phyloP scores from a whole-genome alignment of 1,284 basidiomycete genomes.

The Ceratobasidium sp. region DNA sequence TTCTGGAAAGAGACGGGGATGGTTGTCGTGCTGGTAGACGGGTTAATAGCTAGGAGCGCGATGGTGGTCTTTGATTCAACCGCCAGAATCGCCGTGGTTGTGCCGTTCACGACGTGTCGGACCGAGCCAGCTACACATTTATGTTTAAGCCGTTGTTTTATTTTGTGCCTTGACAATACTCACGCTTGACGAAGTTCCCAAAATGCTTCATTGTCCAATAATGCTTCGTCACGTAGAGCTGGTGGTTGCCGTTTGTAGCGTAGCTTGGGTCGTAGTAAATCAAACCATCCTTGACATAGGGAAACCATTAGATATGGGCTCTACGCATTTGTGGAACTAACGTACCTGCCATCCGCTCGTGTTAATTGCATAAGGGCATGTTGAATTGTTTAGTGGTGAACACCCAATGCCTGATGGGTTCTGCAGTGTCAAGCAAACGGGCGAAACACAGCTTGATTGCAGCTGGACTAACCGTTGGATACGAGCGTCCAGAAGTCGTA shows the following conservation, averaged over 20 bases:
- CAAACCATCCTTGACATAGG: conserved; percentile 28
- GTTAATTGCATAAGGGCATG: conserved; percentile 48
- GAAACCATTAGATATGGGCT: not conserved
- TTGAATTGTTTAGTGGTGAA: conserved; percentile 48
- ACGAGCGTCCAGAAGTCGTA: conserved; percentile 54
- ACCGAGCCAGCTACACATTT: conserved; percentile 14
- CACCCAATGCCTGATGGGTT: conserved; percentile 48
- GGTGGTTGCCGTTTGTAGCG: conserved; percentile 45
- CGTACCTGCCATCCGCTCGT: conserved; percentile 50
- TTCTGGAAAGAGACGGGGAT: conserved; percentile 41
- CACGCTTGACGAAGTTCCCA: conserved; percentile 42
- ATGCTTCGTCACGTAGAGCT: conserved; percentile 38
- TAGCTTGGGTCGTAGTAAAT: conserved; percentile 51
- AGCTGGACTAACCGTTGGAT: conserved; percentile 46
- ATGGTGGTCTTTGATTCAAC: conserved; percentile 33
- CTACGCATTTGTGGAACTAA: not conserved
- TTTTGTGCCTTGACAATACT: not conserved
- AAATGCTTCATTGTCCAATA: conserved; percentile 44
- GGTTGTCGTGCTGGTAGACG: conserved; percentile 17
- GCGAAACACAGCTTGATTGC: not conserved
- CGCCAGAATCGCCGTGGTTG: conserved; percentile 23
- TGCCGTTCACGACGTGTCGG: conserved; percentile 25
- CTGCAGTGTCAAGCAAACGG: not conserved
- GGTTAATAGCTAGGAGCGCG: conserved; percentile 34
- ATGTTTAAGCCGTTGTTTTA: not conserved